phyloP scores from a whole-genome alignment of 164 flowering plant genomes.

The Dillenia turbinata region DNA sequence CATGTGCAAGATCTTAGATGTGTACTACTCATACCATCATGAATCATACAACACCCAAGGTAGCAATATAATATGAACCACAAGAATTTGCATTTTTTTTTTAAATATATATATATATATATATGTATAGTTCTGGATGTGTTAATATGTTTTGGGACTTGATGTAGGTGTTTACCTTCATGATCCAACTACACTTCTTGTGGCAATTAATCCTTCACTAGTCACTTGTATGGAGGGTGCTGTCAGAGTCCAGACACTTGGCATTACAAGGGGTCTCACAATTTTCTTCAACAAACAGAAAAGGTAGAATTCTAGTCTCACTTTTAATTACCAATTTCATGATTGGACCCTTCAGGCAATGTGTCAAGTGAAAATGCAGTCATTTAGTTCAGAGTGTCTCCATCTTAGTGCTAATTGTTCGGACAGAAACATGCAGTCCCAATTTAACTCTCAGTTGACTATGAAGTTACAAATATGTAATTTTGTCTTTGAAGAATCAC shows the following conservation, averaged over 20 bases:
- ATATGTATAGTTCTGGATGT: constrained; percentile 5
- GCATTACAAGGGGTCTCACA: constrained; percentile 88
- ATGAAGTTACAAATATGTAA: no score
- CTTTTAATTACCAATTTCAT: neutral
- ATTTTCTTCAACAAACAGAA: constrained; percentile 68
- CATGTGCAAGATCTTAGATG: constrained; percentile 63
- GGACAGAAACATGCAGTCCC: no score
- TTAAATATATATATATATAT: no score
- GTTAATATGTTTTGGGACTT: neutral
- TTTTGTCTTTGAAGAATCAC: no score
- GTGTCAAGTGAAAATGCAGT: neutral
- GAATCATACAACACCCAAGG: constrained; percentile 69
- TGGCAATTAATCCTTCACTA: constrained; percentile 78
- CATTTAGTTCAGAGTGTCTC: neutral
- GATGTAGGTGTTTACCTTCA: constrained; percentile 93
- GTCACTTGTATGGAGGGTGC: constrained; percentile 75
- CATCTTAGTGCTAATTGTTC: neutral
- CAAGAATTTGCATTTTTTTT: no score
- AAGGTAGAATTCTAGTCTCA: constrained; percentile 36
- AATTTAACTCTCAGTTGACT: no score
- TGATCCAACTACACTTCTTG: constrained; percentile 83
- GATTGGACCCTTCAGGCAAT: neutral
- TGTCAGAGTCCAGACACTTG: constrained; percentile 86
- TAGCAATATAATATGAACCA: constrained; percentile 7
- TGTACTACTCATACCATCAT: constrained; percentile 72